A percentile compares a stretch with the other conserved stretches of the same genome.
These are phyloP conservation scores for Coleophoma eucalyptorum DNA, from an alignment of 2,329 filamentous ascomycete species.

Conservation along the genomic window DNA sequence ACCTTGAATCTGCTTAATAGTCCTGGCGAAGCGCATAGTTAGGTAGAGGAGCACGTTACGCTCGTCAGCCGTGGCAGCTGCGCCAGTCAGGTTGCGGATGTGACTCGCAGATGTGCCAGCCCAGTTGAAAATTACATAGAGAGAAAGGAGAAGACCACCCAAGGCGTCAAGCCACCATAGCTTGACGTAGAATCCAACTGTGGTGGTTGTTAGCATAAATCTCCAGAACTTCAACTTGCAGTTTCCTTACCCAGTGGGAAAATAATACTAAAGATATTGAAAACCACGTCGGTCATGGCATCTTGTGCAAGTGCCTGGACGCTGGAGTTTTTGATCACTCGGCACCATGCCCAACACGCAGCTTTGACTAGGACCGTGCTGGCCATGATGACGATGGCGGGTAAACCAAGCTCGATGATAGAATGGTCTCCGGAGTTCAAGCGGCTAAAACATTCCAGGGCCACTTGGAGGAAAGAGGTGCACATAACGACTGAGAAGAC, in stretches of 20 bases:
- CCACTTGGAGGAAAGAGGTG: slow-evolving; percentile 56
- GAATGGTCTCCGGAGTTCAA: slow-evolving; percentile 44
- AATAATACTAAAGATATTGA: slow-evolving; percentile 59
- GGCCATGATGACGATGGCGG: slow-evolving; percentile 53
- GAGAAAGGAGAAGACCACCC: slow-evolving; percentile 57
- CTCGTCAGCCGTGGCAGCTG: slow-evolving; percentile 46
- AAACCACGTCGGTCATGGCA: slow-evolving; percentile 61
- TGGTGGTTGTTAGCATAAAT: not conserved
- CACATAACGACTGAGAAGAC: slow-evolving; percentile 63
- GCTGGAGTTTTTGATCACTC: slow-evolving; percentile 57
- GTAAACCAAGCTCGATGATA: slow-evolving; percentile 44
- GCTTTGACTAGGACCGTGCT: slow-evolving; percentile 56
- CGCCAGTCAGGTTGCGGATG: slow-evolving; percentile 54
- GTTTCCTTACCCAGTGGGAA: slow-evolving; percentile 44
- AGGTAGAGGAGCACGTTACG: slow-evolving; percentile 56
- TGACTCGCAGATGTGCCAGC: slow-evolving; percentile 57
- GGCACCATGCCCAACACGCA: slow-evolving; percentile 55
- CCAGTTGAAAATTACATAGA: slow-evolving; percentile 70
- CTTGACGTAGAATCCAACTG: slow-evolving; percentile 50
- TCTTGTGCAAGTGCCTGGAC: slow-evolving; percentile 61
- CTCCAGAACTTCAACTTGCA: too few relatives aligned
- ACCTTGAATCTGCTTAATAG: slow-evolving; percentile 50
- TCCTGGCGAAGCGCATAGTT: slow-evolving; percentile 50
- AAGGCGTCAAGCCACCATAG: slow-evolving; percentile 65
- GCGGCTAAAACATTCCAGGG: slow-evolving; percentile 56